Evolutionary conservation across 805 yeast genomes (phyloP), one percentile per base, ranked within the genome.

Genomic region (Kodamaea fukazawae): DNA sequence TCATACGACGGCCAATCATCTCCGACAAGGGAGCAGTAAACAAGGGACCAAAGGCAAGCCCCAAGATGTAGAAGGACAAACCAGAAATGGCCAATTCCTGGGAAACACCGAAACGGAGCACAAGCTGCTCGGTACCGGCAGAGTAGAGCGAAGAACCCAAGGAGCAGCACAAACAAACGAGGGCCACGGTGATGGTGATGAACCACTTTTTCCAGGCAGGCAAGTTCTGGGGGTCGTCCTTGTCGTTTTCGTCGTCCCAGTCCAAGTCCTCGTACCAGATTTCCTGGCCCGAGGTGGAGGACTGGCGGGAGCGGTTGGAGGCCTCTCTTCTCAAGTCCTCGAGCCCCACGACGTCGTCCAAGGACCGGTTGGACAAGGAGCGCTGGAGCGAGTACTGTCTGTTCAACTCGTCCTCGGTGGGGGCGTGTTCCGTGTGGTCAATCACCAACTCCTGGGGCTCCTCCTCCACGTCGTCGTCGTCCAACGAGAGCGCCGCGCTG

Each of bases 131-230:
- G 2, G 82, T 73, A 43, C 89, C 84, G 41, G 77, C 71, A 17
- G 83, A 85, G 51, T 70, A 85, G 40, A 84, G 65, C 0, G 91
- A 84, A 0, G 90, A 81, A 16, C 93, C 91, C 56, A 85, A 73
- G 0, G 89, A 78, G 23, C 83, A 83, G 25, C 79, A 83, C 26
- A 84, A 67, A 67, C 90, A 83, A 34, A 79, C 64, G 15, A 67
- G 43, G 2, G 89, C 88, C 10, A 81, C 76, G 4, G 78, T 70
- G 78, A 79, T 73, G 1, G 90, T 83, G 41, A 76, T 63, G 29
- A 57, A 55, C 89, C 90, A 83, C 60, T 75, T 80, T 55, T 73
- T 79, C 74, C 74, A 64, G 3, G 36, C 17, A 3, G 86, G 73
- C 89, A 89, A 84, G 54, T 83, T 83, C 43, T 69, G 70, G 8